Base-by-base conservation (phyloP, 2,329 filamentous ascomycete genomes). In the Rugonectria rugulosa region DNA sequence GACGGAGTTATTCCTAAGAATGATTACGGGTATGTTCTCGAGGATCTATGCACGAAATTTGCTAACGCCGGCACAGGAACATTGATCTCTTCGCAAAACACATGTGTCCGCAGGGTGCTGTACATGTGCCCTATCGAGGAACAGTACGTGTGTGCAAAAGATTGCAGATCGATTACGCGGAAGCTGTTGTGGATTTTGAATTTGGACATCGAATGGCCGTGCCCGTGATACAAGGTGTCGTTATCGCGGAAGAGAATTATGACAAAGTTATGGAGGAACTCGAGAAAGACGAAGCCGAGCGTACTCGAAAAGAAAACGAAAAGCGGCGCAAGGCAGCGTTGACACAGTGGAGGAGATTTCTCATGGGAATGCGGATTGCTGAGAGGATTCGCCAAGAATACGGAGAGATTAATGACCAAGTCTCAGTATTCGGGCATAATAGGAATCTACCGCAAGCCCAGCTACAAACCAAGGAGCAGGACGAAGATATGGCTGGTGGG, bases 201-300 rank as follows among this genome's bases (percentile, higher is more conserved):
- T 99, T 98, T 71, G 94, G 94, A 0, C 89, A 95, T 65, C 89
- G 95, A 57, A 93, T 95, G 82, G 95, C 95, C 5, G 92, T 98
- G 1, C 95, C 95, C 0, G 87, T 97, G 1, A 89, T 98, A 23
- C 89, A 91, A 49, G 95, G 94, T 1, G 92, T 97, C 1, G 92
- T 99, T 0, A 84, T 97, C 2, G 91, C 94, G 0, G 84, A 87
- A 59, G 93, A 96, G 73, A 83, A 97, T 62, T 85, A 90, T 57
- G 85, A 88, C 14, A 71, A 83, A 27, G 82, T 97, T 1, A 86
- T 91, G 70, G 89, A 91, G 68, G 89, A 93, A 59, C 90, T 96
- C 77, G 83, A 86, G 32, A 88, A 87, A 52, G 89, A 95, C 58
- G 90, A 91, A 62, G 86, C 83, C 5, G 92, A 96, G 71, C 84